These are phyloP conservation scores for Trametes elegans DNA, from an alignment of 768 basidiomycete genomes.

Conservation along the genomic window DNA sequence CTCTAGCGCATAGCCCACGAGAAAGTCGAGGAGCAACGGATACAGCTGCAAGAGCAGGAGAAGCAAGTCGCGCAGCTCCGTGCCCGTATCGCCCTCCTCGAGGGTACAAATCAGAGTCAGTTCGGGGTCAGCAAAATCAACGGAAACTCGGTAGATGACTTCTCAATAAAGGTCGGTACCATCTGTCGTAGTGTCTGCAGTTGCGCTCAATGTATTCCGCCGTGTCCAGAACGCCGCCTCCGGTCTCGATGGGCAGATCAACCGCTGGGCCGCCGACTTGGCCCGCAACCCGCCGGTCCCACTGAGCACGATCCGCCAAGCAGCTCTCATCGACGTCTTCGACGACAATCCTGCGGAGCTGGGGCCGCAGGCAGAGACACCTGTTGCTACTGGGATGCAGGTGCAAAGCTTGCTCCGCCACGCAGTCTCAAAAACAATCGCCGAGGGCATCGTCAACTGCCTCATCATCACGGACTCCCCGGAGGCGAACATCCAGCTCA, in stretches of 20 bases:
- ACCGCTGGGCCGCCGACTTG: slow-evolving; percentile 83
- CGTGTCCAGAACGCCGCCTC: slow-evolving; percentile 79
- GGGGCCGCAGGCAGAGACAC: slow-evolving; percentile 28
- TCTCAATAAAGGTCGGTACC: slow-evolving; percentile 72
- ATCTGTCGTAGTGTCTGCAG: background rate
- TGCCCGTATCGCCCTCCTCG: slow-evolving; percentile 67
- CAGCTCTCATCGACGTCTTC: slow-evolving; percentile 58
- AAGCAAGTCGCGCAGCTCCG: slow-evolving; percentile 74
- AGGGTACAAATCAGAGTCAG: slow-evolving; percentile 51
- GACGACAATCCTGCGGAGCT: slow-evolving; percentile 46
- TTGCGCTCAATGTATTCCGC: background rate
- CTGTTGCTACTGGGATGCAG: slow-evolving; percentile 53
- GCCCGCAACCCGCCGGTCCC: slow-evolving; percentile 55
- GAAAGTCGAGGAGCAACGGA: slow-evolving; percentile 80
- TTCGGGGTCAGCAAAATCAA: slow-evolving; percentile 40
- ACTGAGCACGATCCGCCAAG: slow-evolving; percentile 52
- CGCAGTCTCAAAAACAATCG: slow-evolving; percentile 72
- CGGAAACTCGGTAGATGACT: slow-evolving; percentile 77
- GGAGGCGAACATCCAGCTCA: slow-evolving; percentile 82
- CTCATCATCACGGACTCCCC: slow-evolving; percentile 82
- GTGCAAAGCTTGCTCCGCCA: slow-evolving; percentile 80
- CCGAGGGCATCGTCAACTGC: slow-evolving; percentile 80
- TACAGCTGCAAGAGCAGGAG: slow-evolving; percentile 81
- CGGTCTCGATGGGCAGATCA: slow-evolving; percentile 77
- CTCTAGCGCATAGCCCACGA: slow-evolving; percentile 80